Conservation (phyloP, 495 filamentous ascomycete genomes). For the Hypoxylon subgilvum region DNA sequence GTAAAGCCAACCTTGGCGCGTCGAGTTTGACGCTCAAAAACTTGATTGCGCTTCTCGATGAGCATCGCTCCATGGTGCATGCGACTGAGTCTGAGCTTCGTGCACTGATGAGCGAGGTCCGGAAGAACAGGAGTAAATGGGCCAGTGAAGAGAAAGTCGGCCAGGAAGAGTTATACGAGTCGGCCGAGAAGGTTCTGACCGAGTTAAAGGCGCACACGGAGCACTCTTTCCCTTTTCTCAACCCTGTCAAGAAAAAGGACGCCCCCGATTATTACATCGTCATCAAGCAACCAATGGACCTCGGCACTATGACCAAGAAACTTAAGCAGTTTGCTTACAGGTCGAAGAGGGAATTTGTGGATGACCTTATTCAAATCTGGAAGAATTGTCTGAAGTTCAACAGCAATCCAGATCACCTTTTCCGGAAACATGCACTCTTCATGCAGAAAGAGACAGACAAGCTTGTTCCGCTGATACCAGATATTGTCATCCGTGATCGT, state of each 20-base stretch:
- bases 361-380: conserved; percentile 94
- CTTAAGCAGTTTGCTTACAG: conserved; percentile 85
- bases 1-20: conserved; percentile 90
- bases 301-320: conserved; percentile 98
- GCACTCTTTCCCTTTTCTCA: conserved; percentile 91
- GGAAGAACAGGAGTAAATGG: conserved; percentile 98
- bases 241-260: conserved; percentile 92
- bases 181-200: conserved; percentile 91
- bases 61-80: conserved; percentile 81
- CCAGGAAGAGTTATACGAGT: conserved; percentile 97
- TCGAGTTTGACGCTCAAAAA: conserved; percentile 98
- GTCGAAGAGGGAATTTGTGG: conserved; percentile 93
- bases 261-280: conserved; percentile 94
- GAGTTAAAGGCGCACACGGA: conserved; percentile 96
- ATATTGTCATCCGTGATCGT: conserved; percentile 84
- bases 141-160: conserved; percentile 95
- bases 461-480: conserved; percentile 90
- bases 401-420: conserved; percentile 80
- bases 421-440: no score
- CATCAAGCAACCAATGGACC: conserved; percentile 97
- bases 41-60: conserved; percentile 92
- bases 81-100: conserved; percentile 93
- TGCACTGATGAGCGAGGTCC: conserved; percentile 91
- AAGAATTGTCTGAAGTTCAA: conserved; percentile 96
- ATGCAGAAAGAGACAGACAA: conserved; percentile 97